Conservation (phyloP, 768 basidiomycete species). For the Tulasnella sp. region DNA sequence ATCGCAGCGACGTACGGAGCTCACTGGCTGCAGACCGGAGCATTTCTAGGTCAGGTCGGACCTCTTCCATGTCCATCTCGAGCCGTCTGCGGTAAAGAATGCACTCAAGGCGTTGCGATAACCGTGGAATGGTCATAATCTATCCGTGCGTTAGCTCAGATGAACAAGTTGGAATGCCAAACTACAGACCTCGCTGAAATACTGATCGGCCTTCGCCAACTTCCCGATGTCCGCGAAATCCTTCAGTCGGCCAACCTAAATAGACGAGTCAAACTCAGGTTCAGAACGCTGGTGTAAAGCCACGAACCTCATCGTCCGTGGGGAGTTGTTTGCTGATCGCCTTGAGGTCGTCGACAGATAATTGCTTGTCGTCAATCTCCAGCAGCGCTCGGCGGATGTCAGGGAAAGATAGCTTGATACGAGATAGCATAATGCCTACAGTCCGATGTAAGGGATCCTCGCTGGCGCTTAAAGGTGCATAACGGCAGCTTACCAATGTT, state of each 20-base stretch:
- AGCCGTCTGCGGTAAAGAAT: conserved; percentile 80
- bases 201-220: conserved; percentile 77
- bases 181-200: conserved; percentile 57
- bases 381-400: conserved; percentile 67
- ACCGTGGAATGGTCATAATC: conserved; percentile 72
- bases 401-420: conserved; percentile 55
- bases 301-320: conserved; percentile 65
- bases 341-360: conserved; percentile 69
- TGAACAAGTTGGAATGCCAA: too few relatives aligned
- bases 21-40: conserved; percentile 64
- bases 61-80: conserved; percentile 75
- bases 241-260: conserved; percentile 54
- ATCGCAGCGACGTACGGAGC: conserved; percentile 51
- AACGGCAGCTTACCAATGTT: conserved; percentile 54
- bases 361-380: conserved; percentile 56
- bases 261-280: not conserved
- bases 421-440: conserved; percentile 74
- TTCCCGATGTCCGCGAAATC: conserved; percentile 64
- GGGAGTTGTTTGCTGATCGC: conserved; percentile 69
- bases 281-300: not conserved
- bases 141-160: conserved; percentile 28
- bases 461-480: not conserved
- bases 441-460: not conserved
- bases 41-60: conserved; percentile 70
- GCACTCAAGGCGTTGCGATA: conserved; percentile 63